Evolutionary conservation across 2,329 filamentous ascomycete genomes (phyloP), one percentile per base, ranked within the genome.

Genomic region (Triangularia setosa): DNA sequence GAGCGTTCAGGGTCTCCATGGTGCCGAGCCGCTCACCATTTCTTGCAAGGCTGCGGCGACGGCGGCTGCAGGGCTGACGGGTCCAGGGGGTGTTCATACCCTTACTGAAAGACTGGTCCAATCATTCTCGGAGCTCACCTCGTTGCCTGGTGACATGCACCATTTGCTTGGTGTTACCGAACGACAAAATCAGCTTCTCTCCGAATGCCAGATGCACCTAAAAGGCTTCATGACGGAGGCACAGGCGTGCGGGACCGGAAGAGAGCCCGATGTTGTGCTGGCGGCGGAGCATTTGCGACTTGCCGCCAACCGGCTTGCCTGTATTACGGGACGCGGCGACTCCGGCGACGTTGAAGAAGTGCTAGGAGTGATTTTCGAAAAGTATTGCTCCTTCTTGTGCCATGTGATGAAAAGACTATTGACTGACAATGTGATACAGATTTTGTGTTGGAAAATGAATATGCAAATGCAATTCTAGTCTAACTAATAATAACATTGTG

Each of bases 321-420:
- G 88, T 64, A 96, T 98, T 71, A 98, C 93, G 0, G 95, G 95
- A 0, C 87, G 87, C 62, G 93, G 93, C 0, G 91, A 93, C 71
- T 86, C 85, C 48, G 91, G 93, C 2, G 94, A 98, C 76, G 92
- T 98, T 16, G 94, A 99, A 75, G 95, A 98, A 74, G 92, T 99
- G 7, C 79, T 99, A 54, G 95, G 95, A 0, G 93, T 99, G 23
- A 93, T 99, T 3, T 99, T 99, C 79, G 94, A 98, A 76, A 98
- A 96, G 91, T 96, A 79, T 60, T 24, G 61, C 52, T 21, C 82
- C 86, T 85, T 35, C 48, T 52, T 11, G 56, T 48, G 40, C 12
- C 9, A 27, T 35, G 58, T 24, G 5, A 25, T 62, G 52, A 59
- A 48, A 62, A n/a, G 9, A 25, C 52, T 1, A 62, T 64, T 65